Evolutionary conservation across 2,329 filamentous ascomycete genomes (phyloP), one percentile per base, ranked within the genome.

Genomic region (Coniochaeta sp.): DNA sequence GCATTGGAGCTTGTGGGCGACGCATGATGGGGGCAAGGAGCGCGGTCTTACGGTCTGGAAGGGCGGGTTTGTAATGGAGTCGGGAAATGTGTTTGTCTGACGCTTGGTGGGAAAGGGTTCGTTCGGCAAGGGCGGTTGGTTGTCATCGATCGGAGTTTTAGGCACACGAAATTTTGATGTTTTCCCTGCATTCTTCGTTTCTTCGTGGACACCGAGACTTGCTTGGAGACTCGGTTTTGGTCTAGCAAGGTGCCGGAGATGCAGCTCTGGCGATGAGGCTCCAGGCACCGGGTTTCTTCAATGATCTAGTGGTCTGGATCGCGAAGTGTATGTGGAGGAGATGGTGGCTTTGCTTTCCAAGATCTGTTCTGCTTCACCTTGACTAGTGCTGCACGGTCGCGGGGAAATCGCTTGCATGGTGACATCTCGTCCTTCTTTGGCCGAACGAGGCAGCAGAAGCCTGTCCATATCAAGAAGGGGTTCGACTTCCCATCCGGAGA

Each of bases 1-100:
- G 74, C 69, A 1, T 64, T 85, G 32, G 76, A 54, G 74, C 26
- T 67, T 74, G 75, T 83, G 38, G 67, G 75, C 58, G 64, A 79
- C 64, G 67, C 79, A 65, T 72, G 69, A 69, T 50, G n/a, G 18
- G 20, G 14, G 8, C 18, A 26, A 38, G 6, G 33, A 22, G 18
- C 16, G 33, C 22, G 33, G 9, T 38, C 18, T 38, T 20, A 38
- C 22, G 47, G 35, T 32, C 9, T n/a, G 30, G 30, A 32, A n/a
- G 30, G 30, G 12, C 42, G 13, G 16, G 4, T n/a, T 7, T 22
- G 42, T 14, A 13, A 27, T 3, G 48, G n/a, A 22, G 14, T 6
- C 24, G 4, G 20, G 5, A 48, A n/a, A 6, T 31, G 46, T 6
- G 3, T 26, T 8, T 6, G 8, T n/a, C 16, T 20, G 33, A 20